phyloP scores from a whole-genome alignment of 2,329 filamentous ascomycete species.

The Ramichloridium luteum region DNA sequence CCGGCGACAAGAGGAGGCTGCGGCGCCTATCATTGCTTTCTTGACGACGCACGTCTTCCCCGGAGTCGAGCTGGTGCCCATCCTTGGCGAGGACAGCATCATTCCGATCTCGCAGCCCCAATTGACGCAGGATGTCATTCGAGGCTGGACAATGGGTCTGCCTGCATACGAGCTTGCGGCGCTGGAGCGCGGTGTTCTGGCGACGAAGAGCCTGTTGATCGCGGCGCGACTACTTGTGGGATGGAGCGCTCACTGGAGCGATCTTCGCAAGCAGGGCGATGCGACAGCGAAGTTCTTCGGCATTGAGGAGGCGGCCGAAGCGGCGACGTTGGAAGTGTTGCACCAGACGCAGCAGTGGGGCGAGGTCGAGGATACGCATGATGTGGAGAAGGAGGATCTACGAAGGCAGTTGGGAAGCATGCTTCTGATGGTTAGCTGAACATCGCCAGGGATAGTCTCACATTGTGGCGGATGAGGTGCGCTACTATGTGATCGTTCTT shows the following conservation, averaged over 20 bases:
- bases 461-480: no score
- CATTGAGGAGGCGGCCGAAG: slow-evolving; percentile 67
- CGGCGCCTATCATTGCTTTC: slow-evolving; percentile 58
- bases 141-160: slow-evolving; percentile 62
- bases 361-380: slow-evolving; percentile 95
- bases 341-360: slow-evolving; percentile 92
- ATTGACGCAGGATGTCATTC: slow-evolving; percentile 63
- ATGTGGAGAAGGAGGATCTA: slow-evolving; percentile 86
- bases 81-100: slow-evolving; percentile 69
- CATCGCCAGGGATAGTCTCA: no score
- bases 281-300: slow-evolving; percentile 46
- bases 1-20: slow-evolving; percentile 56
- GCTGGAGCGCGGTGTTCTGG: slow-evolving; percentile 69
- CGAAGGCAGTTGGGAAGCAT: slow-evolving; percentile 79
- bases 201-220: slow-evolving; percentile 74
- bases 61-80: slow-evolving; percentile 63
- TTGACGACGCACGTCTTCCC: slow-evolving; percentile 69
- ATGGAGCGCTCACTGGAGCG: slow-evolving; percentile 66
- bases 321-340: slow-evolving; percentile 69
- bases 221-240: slow-evolving; percentile 68
- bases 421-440: slow-evolving; percentile 54
- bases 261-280: slow-evolving; percentile 33
- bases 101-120: slow-evolving; percentile 61
- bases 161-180: slow-evolving; percentile 73
- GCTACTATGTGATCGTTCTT: no score